A percentile compares a stretch with the other conserved stretches of the same genome.
Conservation (phyloP, 2,329 filamentous ascomycete species). For the Colletotrichum falcatum region DNA sequence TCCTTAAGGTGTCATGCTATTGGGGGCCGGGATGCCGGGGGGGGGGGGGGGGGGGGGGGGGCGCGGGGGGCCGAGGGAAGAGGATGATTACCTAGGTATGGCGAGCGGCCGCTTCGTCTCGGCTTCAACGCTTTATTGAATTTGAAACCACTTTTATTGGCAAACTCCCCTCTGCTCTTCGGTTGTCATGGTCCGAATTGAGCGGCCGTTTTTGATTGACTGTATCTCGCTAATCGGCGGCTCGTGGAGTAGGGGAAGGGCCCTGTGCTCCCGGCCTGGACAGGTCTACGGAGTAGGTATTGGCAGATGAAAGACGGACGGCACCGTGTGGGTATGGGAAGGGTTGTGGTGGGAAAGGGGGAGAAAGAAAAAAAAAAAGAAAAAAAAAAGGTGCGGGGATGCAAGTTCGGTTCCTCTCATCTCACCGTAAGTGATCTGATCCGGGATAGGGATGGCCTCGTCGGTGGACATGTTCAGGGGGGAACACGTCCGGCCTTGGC, state of each 20-base stretch:
- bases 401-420: constrained; percentile 24
- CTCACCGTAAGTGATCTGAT: constrained; percentile 40
- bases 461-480: constrained; percentile 15
- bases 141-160: constrained; percentile 22
- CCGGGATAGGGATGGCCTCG: constrained; percentile 26
- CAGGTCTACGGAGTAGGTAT: too few relatives aligned
- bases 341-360: not conserved
- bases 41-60: not conserved
- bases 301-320: not conserved
- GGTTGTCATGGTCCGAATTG: not conserved
- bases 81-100: not conserved
- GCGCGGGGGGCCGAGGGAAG: not conserved
- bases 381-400: constrained; percentile 15
- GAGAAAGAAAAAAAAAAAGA: too few relatives aligned
- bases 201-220: not conserved
- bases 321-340: not conserved
- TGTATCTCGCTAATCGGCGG: constrained; percentile 35
- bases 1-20: constrained; percentile 23
- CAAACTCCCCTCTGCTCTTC: not conserved
- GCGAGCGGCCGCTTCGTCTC: constrained; percentile 25
- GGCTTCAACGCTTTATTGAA: constrained; percentile 21
- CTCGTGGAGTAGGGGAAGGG: constrained; percentile 16
- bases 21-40: constrained; percentile 21
- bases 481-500: constrained; percentile 26
- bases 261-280: constrained; percentile 21